Conservation (phyloP, 371 early-diverging fungal genomes). For the Mortierella sp. region DNA sequence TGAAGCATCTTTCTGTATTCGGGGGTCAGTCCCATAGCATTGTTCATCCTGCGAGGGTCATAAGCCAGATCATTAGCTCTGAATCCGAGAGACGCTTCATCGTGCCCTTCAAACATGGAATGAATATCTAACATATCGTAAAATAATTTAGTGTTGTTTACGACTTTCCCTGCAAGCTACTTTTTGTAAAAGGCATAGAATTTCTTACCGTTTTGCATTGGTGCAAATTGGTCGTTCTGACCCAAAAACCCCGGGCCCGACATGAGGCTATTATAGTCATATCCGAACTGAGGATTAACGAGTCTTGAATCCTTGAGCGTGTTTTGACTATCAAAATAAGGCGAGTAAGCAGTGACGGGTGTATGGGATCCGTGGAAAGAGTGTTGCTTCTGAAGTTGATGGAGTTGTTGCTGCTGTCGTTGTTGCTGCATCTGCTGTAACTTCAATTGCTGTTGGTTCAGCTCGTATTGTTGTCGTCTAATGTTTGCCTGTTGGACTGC, state of each 20-base stretch:
- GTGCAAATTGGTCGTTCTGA: conserved; percentile 40
- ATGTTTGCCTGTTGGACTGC: conserved; percentile 57
- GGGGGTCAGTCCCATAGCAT: conserved; percentile 34
- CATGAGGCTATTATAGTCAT: conserved; percentile 32
- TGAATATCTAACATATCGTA: conserved; percentile 27
- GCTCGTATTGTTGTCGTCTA: conserved; percentile 50
- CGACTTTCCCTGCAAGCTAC: not conserved
- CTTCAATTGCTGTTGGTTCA: conserved; percentile 58
- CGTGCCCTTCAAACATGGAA: conserved; percentile 49
- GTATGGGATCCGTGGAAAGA: conserved; percentile 48
- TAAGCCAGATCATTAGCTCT: conserved; percentile 53
- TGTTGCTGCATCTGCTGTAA: conserved; percentile 59
- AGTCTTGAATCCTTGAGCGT: conserved; percentile 39
- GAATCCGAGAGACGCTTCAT: conserved; percentile 49
- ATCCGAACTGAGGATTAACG: conserved; percentile 49
- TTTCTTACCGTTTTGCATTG: conserved; percentile 26
- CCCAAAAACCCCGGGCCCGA: conserved; percentile 28
- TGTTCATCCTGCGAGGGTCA: conserved; percentile 47
- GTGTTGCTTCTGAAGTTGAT: conserved; percentile 48
- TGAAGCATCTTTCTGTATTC: conserved; percentile 49
- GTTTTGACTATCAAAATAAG: conserved; percentile 50
- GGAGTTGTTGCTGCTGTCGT: conserved; percentile 50
- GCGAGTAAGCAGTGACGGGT: conserved; percentile 50
- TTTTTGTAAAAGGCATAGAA: no score
- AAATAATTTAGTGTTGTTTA: not conserved